Percentiles rank a stretch among this genome's conserved stretches.
These are phyloP conservation scores for Themeda triandra DNA, from an alignment of 176 grass and related monocot genomes.

Conservation along the genomic window DNA sequence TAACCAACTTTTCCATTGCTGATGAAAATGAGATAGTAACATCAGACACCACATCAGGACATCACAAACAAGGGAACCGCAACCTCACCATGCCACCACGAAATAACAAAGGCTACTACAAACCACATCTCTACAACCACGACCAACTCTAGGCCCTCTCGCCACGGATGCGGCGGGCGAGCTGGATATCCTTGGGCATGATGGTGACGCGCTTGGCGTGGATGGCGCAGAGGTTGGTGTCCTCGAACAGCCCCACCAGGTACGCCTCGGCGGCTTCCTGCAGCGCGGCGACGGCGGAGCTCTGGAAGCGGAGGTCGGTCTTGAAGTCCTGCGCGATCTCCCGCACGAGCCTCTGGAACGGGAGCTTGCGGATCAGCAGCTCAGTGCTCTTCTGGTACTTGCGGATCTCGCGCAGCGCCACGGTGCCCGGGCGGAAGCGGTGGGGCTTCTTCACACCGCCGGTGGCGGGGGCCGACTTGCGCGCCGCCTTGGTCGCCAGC, in stretches of 20 bases:
- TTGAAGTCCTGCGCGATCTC: constrained; percentile 82
- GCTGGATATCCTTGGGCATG: constrained; percentile 82
- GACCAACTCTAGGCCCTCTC: constrained; percentile 51
- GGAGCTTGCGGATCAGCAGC: constrained; percentile 70
- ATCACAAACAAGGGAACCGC: background rate
- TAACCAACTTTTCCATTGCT: background rate
- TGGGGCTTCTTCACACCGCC: constrained; percentile 79
- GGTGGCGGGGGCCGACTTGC: constrained; percentile 63
- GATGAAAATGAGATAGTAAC: constrained; percentile 6
- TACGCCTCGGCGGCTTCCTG: constrained; percentile 74
- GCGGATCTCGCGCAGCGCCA: no score
- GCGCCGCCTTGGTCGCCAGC: constrained; percentile 58
- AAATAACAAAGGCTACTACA: background rate
- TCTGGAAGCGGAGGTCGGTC: constrained; percentile 78
- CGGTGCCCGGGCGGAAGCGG: constrained; percentile 69
- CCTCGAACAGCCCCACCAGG: constrained; percentile 72
- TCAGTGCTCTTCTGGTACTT: no score
- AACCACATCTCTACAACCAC: background rate
- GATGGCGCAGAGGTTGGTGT: constrained; percentile 77
- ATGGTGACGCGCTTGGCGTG: constrained; percentile 78
- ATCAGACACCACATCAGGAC: background rate
- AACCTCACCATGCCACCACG: background rate
- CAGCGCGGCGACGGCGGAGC: constrained; percentile 61
- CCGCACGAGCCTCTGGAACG: constrained; percentile 57
- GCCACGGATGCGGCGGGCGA: constrained; percentile 56